Base-by-base conservation (phyloP, 2,329 filamentous ascomycete species). In the Scleromitrula shiraiana region DNA sequence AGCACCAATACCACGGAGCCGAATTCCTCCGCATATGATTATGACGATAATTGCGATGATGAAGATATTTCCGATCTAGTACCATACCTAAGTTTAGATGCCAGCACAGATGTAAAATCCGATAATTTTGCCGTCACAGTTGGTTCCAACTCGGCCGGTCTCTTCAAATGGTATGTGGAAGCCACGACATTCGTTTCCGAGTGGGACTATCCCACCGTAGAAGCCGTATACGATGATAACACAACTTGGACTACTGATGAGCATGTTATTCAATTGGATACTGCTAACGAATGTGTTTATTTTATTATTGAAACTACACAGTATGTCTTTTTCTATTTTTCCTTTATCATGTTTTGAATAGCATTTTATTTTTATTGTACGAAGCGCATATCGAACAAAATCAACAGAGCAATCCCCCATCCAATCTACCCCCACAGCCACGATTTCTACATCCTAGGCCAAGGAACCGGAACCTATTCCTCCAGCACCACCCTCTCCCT, bases 371-470 rank as follows among this genome's bases (percentile, higher is more conserved):
- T n/a, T n/a, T n/a, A n/a, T n/a, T n/a, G n/a, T n/a, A n/a, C n/a
- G n/a, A n/a, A n/a, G n/a, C n/a, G n/a, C n/a, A n/a, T n/a, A n/a
- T n/a, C n/a, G n/a, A n/a, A n/a, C n/a, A n/a, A n/a, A n/a, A n/a
- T n/a, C n/a, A n/a, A n/a, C n/a, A n/a, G n/a, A n/a, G n/a, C n/a
- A n/a, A n/a, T n/a, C n/a, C n/a, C n/a, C 30, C 61, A 63, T 35
- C 61, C 61, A 9, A 59, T 73, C 57, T 73, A 75, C 58, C 60
- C 75, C 12, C 73, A 75, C 59, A 72, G 73, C 7, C 72, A 75
- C n/a, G n/a, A n/a, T n/a, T n/a, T n/a, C 60, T 70, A 57, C 50
- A 57, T 74, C 15, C 47, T 74, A 1, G 63, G 19, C 57, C 75
- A 50, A 74, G 75, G 0, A 42, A 59, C 2, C 72, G 72, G 1